These are phyloP conservation scores for Pleurotus sapidus DNA, from an alignment of 768 basidiomycete genomes.

Conservation along the genomic window DNA sequence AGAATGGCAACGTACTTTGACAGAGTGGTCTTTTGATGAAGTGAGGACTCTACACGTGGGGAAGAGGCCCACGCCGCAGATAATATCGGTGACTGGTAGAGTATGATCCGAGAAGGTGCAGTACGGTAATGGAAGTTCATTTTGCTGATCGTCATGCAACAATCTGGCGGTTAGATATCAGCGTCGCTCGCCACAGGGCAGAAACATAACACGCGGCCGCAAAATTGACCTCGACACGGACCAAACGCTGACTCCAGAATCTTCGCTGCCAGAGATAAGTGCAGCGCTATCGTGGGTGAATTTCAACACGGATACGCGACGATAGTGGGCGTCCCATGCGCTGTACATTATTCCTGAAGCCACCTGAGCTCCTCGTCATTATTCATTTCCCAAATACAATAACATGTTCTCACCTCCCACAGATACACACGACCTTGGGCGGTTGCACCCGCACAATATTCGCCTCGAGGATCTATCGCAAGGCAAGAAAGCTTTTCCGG, in stretches of 20 bases:
- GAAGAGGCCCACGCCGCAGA: constrained; percentile 77
- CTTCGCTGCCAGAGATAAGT: constrained; percentile 85
- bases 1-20: constrained; percentile 58
- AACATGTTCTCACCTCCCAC: constrained; percentile 79
- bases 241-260: constrained; percentile 89
- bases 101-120: constrained; percentile 89
- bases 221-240: constrained; percentile 73
- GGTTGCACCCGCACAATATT: constrained; percentile 86
- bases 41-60: constrained; percentile 77
- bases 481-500: constrained; percentile 89
- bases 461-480: constrained; percentile 66
- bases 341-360: constrained; percentile 92
- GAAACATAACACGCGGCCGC: constrained; percentile 15
- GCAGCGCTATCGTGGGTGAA: constrained; percentile 83
- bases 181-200: constrained; percentile 10
- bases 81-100: constrained; percentile 79
- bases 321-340: constrained; percentile 95
- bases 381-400: background rate
- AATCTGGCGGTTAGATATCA: constrained; percentile 45
- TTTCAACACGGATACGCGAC: constrained; percentile 75
- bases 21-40: constrained; percentile 83
- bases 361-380: constrained; percentile 46
- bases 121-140: constrained; percentile 73
- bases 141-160: constrained; percentile 70
- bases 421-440: constrained; percentile 86